Evolutionary conservation across 1,139 yeast genomes (phyloP), one percentile per base, ranked within the genome.

Genomic region (Candida frijolesensis): DNA sequence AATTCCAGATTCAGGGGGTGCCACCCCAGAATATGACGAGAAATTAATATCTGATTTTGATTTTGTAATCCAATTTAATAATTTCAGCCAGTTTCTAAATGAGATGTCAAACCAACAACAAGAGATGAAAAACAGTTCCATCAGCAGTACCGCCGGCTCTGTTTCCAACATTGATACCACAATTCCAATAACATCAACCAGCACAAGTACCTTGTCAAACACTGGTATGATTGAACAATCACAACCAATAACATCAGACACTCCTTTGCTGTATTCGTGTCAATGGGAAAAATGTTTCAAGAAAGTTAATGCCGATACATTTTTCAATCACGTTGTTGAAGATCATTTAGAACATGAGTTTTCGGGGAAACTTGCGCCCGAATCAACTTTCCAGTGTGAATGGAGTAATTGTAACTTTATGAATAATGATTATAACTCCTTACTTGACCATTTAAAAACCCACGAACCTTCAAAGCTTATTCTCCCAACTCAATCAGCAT

Each of bases 331-430:
- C 62, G 64, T 88, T 19, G 66, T 82, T 48, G 76, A 76, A 45
- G 76, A 76, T 46, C 96, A 87, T 63, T 63, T 86, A 19, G 67
- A 66, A n/a, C 64, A 62, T 22, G 72, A 72, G 22, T 55, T 18
- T 10, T 14, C 29, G 3, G 22, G 34, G 4, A 43, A 44, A 14
- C 40, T 38, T n/a, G 10, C 42, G 3, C 18, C 30, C 4, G 35
- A 44, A 2, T 50, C 45, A 14, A 37, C 45, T 14, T 73, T 59
- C 59, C 81, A 70, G 46, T 89, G 96, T 70, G 89, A 84, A 62
- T 89, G 96, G 96, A 70, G 73, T 53, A 76, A 83, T 49, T 89
- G 96, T 73, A 71, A 78, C 47, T 86, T 74, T 60, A 69, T 74
- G 41, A 76, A 87, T 40, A 61, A 68, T 18, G 83, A 83, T 57